Evolutionary conservation across 345 rosid genomes (phyloP).

Genomic region (Murraya koenigii): DNA sequence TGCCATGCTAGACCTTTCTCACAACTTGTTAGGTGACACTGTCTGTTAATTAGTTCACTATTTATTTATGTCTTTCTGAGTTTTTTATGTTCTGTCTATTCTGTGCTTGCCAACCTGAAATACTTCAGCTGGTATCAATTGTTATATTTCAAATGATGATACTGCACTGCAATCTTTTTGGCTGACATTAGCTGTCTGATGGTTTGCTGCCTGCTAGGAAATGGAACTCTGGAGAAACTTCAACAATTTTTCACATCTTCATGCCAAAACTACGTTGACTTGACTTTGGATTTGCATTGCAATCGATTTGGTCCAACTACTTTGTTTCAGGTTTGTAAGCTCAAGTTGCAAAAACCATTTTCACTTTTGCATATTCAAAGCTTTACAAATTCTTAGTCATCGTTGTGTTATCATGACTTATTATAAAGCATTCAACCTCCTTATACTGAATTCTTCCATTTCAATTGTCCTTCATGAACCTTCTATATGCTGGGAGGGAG

Average conservation of each 20-base stretch:
- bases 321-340: constrained; percentile 73
- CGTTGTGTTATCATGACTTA: background rate
- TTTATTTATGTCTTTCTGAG: background rate
- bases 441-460: background rate
- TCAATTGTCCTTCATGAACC: background rate
- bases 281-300: constrained; percentile 93
- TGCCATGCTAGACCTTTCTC: constrained; percentile 78
- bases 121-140: background rate
- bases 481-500: background rate
- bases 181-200: constrained; percentile 17
- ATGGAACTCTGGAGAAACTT: constrained; percentile 92
- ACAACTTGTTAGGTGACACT: constrained; percentile 77
- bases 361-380: background rate
- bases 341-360: background rate
- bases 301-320: constrained; percentile 93
- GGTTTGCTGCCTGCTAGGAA: constrained; percentile 56
- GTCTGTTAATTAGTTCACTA: constrained; percentile 12
- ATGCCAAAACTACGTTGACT: constrained; percentile 70
- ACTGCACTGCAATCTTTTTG: background rate
- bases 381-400: constrained; percentile 6
- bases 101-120: background rate
- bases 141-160: background rate
- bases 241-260: constrained; percentile 62
- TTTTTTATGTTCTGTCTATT: background rate
- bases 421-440: constrained; percentile 1